Percentiles rank a stretch among this genome's conserved stretches.
Conservation (phyloP, 805 yeast genomes). For the Candida palmyrensis region DNA sequence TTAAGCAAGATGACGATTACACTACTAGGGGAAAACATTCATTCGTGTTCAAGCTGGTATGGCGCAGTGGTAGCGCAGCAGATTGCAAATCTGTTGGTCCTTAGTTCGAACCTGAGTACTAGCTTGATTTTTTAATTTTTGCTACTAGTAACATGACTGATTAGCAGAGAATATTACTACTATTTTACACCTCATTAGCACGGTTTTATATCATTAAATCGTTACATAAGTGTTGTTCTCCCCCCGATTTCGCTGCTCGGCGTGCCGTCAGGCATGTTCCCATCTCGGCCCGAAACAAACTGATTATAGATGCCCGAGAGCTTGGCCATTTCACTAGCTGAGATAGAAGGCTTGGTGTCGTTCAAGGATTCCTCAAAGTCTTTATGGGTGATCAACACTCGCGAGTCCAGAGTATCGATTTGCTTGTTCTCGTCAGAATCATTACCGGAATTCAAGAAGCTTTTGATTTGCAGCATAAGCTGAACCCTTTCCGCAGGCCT, state of each 20-base stretch:
- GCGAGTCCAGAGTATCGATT: conserved; percentile 8
- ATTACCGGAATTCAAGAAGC: conserved; percentile 17
- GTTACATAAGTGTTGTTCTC: conserved; percentile 72
- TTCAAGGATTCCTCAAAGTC: conserved; percentile 59
- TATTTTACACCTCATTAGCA: no score
- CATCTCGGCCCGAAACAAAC: conserved; percentile 75
- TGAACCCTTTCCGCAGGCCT: conserved; percentile 38
- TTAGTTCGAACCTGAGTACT: conserved; percentile 86
- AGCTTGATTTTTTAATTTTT: conserved; percentile 38
- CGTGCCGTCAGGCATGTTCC: conserved; percentile 82
- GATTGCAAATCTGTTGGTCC: conserved; percentile 97
- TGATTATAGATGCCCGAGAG: conserved; percentile 60
- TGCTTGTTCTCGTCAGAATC: conserved; percentile 5
- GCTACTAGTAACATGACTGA: background rate
- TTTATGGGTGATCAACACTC: conserved; percentile 41
- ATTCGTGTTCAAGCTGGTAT: conserved; percentile 45
- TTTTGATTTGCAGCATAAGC: conserved; percentile 39
- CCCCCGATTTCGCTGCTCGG: conserved; percentile 82
- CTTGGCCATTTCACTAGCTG: conserved; percentile 62
- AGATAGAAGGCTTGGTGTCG: conserved; percentile 89
- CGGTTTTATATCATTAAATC: background rate
- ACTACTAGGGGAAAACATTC: background rate
- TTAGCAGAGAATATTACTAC: no score
- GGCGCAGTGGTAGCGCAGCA: conserved; percentile 99
- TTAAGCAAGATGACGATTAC: conserved; percentile 6